Percentiles rank a stretch among this genome's conserved stretches.
Evolutionary conservation across 805 yeast genomes (phyloP).

Genomic region (Candida ascalaphidarum): DNA sequence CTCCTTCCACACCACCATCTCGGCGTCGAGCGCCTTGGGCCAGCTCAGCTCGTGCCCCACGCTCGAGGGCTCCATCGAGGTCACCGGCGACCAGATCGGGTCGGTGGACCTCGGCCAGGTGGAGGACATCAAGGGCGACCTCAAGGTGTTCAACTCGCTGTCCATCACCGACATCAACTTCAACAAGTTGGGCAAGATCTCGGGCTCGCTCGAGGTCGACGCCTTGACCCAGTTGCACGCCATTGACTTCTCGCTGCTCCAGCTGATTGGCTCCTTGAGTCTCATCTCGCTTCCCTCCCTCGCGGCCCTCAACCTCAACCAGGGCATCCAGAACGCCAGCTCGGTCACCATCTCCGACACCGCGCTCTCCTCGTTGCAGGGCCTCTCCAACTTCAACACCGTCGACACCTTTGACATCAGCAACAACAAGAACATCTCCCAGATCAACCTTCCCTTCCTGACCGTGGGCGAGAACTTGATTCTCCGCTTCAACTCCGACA

Average conservation of each 20-base stretch:
- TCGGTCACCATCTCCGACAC: conserved; percentile 32
- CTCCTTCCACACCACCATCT: conserved; percentile 27
- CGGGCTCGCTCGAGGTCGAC: conserved; percentile 26
- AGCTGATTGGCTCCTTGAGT: conserved; percentile 19
- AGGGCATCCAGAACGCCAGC: conserved; percentile 24
- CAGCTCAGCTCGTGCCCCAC: conserved; percentile 31
- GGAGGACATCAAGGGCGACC: conserved; percentile 19
- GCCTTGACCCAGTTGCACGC: conserved; percentile 31
- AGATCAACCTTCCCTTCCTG: conserved; percentile 24
- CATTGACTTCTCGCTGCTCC: conserved; percentile 25
- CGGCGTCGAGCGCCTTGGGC: conserved; percentile 27
- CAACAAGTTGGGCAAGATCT: conserved; percentile 18
- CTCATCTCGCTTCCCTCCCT: conserved; percentile 35
- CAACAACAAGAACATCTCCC: conserved; percentile 35
- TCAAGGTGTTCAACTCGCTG: conserved; percentile 30
- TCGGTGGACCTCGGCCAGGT: conserved; percentile 21
- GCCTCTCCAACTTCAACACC: conserved; percentile 20
- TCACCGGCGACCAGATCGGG: conserved; percentile 24
- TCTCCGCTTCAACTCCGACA: conserved; percentile 32
- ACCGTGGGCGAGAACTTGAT: conserved; percentile 26
- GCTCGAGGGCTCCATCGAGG: conserved; percentile 29
- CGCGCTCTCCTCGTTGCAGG: conserved; percentile 27
- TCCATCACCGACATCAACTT: conserved; percentile 25
- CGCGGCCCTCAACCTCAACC: conserved; percentile 26
- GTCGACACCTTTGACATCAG: conserved; percentile 29